Percentiles rank a stretch among this genome's conserved stretches.
Conservation (phyloP, 192 early-diverging fungal species). For the Borealophlyctis nickersoniae region DNA sequence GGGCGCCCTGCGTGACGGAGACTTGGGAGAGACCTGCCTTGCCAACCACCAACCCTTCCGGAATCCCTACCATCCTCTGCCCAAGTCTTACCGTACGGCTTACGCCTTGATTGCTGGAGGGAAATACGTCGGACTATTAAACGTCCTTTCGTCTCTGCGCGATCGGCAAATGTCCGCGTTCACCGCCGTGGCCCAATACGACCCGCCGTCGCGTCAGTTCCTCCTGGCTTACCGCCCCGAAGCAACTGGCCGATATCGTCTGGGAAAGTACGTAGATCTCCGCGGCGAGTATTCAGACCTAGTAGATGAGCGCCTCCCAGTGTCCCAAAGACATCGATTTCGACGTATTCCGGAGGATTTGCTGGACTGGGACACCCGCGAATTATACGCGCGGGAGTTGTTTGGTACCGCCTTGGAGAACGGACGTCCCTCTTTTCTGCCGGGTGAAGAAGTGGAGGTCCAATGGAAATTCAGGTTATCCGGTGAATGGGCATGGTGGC, state of each 20-base stretch:
- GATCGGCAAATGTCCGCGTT: conserved; percentile 20
- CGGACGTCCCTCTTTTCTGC: background rate
- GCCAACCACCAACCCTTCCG: background rate
- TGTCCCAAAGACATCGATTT: background rate
- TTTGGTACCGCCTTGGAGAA: background rate
- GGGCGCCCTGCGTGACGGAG: background rate
- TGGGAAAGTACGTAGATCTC: background rate
- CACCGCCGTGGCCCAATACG: background rate
- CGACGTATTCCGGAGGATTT: conserved; percentile 13
- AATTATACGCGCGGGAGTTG: conserved; percentile 4
- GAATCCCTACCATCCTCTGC: conserved; percentile 8
- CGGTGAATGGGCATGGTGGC: conserved; percentile 19
- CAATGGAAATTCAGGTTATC: conserved; percentile 7
- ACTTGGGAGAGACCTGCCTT: too few species aligned
- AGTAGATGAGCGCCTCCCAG: conserved; percentile 4
- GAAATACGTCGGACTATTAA: background rate
- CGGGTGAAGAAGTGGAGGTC: conserved; percentile 15
- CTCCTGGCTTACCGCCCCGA: background rate
- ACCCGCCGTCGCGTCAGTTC: background rate
- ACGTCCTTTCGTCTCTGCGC: conserved; percentile 6
- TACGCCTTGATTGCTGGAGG: conserved; percentile 6
- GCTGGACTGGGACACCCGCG: conserved; percentile 8
- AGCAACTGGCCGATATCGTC: background rate
- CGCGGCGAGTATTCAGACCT: background rate
- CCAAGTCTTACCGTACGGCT: conserved; percentile 2